phyloP scores from a whole-genome alignment of 768 basidiomycete species.

The Lanmaoa pseudosensibilis region DNA sequence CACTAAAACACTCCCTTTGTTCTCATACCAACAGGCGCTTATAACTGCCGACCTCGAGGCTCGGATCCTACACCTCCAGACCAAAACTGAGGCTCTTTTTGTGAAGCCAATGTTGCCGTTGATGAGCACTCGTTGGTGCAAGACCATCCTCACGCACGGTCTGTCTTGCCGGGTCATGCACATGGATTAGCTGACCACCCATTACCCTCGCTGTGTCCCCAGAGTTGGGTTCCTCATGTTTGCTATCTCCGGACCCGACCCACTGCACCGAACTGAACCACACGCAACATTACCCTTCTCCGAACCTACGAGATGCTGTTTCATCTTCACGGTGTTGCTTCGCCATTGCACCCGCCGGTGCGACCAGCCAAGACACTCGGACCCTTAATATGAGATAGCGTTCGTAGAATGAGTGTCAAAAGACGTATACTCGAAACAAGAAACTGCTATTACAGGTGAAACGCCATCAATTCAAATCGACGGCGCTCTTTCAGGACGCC shows the following conservation, averaged over 20 bases:
- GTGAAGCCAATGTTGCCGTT: neutral
- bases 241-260: neutral
- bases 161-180: neutral
- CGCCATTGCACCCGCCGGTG: constrained; percentile 5
- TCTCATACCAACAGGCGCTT: constrained; percentile 7
- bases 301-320: neutral
- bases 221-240: neutral
- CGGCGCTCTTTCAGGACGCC: neutral
- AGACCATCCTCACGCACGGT: neutral
- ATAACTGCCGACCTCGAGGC: neutral
- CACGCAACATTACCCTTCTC: neutral
- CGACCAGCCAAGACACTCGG: neutral
- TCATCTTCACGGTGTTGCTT: constrained; percentile 5
- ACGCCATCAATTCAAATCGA: neutral
- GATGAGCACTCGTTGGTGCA: neutral
- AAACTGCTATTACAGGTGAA: neutral
- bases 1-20: neutral
- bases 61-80: neutral
- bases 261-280: neutral
- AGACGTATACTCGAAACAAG: neutral
- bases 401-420: neutral
- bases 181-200: neutral
- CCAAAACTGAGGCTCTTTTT: neutral
- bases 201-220: neutral
- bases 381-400: neutral